phyloP scores from a whole-genome alignment of 805 yeast genomes.

The Vanderwaltozyma yarrowii region DNA sequence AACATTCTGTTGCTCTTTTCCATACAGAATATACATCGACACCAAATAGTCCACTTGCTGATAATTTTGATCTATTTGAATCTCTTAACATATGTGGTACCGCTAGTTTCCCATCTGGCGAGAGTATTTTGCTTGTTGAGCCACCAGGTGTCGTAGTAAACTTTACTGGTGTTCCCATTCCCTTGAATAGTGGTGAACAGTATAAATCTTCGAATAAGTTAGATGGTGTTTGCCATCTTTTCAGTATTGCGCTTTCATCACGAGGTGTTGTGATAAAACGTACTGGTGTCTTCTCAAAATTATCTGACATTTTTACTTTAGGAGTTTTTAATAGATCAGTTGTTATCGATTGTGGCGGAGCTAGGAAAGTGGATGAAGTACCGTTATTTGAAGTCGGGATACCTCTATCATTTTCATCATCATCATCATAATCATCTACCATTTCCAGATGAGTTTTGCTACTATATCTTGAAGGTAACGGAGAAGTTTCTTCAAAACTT shows the following conservation, averaged over 20 bases:
- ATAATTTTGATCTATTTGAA: conserved; percentile 19
- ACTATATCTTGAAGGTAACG: conserved; percentile 5
- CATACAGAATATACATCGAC: conserved; percentile 29
- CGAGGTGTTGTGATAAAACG: conserved; percentile 17
- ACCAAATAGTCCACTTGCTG: conserved; percentile 26
- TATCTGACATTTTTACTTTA: conserved; percentile 8
- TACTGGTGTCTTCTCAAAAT: conserved; percentile 17
- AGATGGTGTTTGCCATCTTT: conserved; percentile 28
- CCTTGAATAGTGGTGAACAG: conserved; percentile 25
- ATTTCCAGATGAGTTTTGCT: neutral
- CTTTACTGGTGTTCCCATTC: conserved; percentile 15
- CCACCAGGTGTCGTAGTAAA: conserved; percentile 13
- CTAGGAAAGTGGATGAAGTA: conserved; percentile 16
- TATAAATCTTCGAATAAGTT: conserved; percentile 26
- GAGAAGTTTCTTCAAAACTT: conserved; percentile 25
- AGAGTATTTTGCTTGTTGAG: conserved; percentile 3
- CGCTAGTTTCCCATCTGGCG: conserved; percentile 1
- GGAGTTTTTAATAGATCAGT: conserved; percentile 17
- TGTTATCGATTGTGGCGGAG: conserved; percentile 1
- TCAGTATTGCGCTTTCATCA: conserved; percentile 12
- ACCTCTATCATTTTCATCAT: conserved; percentile 1
- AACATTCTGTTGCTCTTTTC: conserved; percentile 22
- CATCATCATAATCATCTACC: neutral
- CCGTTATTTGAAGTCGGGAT: conserved; percentile 23
- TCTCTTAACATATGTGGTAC: conserved; percentile 1